Evolutionary conservation across 2,329 filamentous ascomycete species (phyloP).

Genomic region (Aspergillus thermomutatus): DNA sequence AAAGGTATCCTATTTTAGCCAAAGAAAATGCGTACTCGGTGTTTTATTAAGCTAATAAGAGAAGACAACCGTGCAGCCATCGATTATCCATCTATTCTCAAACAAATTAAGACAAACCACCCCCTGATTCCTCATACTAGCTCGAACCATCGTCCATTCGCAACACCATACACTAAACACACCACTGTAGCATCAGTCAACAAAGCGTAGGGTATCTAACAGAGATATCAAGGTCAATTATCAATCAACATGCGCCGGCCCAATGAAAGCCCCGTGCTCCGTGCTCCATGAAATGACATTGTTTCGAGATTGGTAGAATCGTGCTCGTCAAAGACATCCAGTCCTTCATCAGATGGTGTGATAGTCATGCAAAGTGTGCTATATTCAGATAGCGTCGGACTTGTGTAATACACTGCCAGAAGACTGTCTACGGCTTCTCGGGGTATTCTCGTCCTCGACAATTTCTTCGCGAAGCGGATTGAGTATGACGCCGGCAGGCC

Average conservation of each 20-base stretch:
- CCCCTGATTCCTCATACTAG: background rate
- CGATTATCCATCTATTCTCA: background rate
- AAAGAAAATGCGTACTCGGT: background rate
- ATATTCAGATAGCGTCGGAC: background rate
- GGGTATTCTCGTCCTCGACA: slow-evolving; percentile 4
- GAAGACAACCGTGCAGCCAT: background rate
- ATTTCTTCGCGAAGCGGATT: slow-evolving; percentile 1
- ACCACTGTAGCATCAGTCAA: background rate
- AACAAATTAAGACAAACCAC: background rate
- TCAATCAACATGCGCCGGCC: background rate
- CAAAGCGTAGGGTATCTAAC: background rate
- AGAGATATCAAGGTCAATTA: background rate
- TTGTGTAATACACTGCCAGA: slow-evolving; percentile 1
- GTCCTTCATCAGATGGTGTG: background rate
- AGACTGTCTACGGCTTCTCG: slow-evolving; percentile 5
- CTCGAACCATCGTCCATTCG: background rate
- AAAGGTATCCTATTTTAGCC: background rate
- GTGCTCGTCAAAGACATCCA: background rate
- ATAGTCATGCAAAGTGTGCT: background rate
- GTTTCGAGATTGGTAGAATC: background rate
- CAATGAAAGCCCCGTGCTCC: background rate
- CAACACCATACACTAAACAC: background rate
- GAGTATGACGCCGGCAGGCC: slow-evolving; percentile 7
- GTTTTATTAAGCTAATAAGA: background rate
- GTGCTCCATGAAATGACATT: background rate